A percentile compares a stretch with the other conserved stretches of the same genome.
Conservation (phyloP, 495 filamentous ascomycete genomes). For the Pseudotulostoma volvatum region DNA sequence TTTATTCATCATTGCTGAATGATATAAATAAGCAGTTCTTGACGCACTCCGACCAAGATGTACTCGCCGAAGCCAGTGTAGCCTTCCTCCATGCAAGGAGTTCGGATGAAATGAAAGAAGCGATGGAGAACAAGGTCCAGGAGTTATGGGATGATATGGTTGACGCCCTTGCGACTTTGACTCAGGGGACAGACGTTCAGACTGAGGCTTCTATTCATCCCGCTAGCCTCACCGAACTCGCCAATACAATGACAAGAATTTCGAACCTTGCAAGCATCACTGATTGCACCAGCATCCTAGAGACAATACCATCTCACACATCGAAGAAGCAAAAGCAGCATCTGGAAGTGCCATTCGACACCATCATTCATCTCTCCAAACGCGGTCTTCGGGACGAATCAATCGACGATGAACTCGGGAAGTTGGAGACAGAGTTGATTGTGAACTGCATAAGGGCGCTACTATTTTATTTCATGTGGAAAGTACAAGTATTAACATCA, state of each 20-base stretch:
- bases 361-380: slow-evolving; percentile 47
- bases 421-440: slow-evolving; percentile 60
- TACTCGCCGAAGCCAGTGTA: slow-evolving; percentile 68
- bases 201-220: slow-evolving; percentile 43
- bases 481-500: slow-evolving; percentile 38
- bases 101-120: slow-evolving; percentile 74
- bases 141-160: slow-evolving; percentile 74
- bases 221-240: slow-evolving; percentile 47
- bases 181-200: slow-evolving; percentile 48
- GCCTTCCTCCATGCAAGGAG: slow-evolving; percentile 72
- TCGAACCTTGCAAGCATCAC: slow-evolving; percentile 68
- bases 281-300: slow-evolving; percentile 57
- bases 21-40: slow-evolving; percentile 91
- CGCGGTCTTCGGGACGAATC: slow-evolving; percentile 45
- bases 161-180: slow-evolving; percentile 48
- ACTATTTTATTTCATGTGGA: slow-evolving; percentile 93
- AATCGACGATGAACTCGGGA: slow-evolving; percentile 45
- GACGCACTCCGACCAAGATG: slow-evolving; percentile 67
- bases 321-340: slow-evolving; percentile 33
- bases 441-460: slow-evolving; percentile 52
- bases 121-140: slow-evolving; percentile 61
- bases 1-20: slow-evolving; percentile 67
- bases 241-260: slow-evolving; percentile 68
- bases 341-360: slow-evolving; percentile 40
- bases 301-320: slow-evolving; percentile 29